Percentiles rank a stretch among this genome's conserved stretches.
phyloP scores from a whole-genome alignment of 2,329 filamentous ascomycete species.

The Scolecobasidium constrictum region DNA sequence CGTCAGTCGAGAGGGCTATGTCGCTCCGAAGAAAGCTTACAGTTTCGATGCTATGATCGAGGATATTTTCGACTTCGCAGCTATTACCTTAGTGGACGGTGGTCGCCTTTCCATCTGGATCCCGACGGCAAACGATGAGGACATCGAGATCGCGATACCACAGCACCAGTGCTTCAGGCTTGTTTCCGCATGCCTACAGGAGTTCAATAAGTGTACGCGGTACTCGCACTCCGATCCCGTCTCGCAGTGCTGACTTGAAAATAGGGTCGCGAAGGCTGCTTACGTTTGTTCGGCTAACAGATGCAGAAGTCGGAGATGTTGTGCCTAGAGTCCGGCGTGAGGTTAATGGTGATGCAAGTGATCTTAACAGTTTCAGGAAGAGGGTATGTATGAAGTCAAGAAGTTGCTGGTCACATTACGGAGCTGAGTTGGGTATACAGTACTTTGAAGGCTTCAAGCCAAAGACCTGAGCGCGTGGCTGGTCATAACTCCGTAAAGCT shows the following conservation, averaged over 20 bases:
- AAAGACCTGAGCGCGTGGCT: too few relatives aligned
- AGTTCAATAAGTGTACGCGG: constrained; percentile 72
- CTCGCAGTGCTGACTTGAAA: too few relatives aligned
- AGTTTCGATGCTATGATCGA: constrained; percentile 83
- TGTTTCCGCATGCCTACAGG: constrained; percentile 68
- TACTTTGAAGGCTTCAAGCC: constrained; percentile 29
- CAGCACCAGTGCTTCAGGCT: constrained; percentile 65
- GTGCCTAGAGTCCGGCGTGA: constrained; percentile 18
- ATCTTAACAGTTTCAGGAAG: constrained; percentile 57
- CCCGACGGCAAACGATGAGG: constrained; percentile 58
- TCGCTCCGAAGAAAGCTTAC: constrained; percentile 85
- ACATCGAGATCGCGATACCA: constrained; percentile 66
- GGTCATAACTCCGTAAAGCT: too few relatives aligned
- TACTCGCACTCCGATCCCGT: constrained; percentile 10
- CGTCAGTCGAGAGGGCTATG: constrained; percentile 51
- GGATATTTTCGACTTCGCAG: constrained; percentile 78
- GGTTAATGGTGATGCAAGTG: constrained; percentile 44
- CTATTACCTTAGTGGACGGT: constrained; percentile 61
- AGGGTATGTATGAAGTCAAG: constrained; percentile 23
- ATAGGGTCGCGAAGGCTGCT: constrained; percentile 86
- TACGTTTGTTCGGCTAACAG: constrained; percentile 65
- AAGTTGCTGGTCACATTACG: neutral
- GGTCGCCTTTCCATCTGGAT: constrained; percentile 93
- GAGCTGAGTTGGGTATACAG: neutral
- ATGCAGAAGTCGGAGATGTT: constrained; percentile 36